A percentile compares a stretch with the other conserved stretches of the same genome.
phyloP scores from a whole-genome alignment of 2,329 filamentous ascomycete genomes.

The Alternaria brassicae region DNA sequence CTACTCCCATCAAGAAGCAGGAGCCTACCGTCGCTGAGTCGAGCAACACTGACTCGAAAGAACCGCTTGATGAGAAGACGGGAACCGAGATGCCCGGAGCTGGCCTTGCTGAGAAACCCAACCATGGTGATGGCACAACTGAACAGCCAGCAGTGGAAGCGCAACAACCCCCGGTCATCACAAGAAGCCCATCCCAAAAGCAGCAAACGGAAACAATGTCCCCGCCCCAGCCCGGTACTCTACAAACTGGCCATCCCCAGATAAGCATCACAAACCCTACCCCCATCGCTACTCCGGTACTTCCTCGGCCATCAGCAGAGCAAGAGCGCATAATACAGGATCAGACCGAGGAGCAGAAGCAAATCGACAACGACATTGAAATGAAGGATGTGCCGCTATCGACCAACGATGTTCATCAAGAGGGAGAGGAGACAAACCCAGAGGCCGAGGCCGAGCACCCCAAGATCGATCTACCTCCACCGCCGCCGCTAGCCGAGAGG shows the following conservation, averaged over 20 bases:
- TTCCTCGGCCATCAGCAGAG: constrained; percentile 45
- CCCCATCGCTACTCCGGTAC: constrained; percentile 50
- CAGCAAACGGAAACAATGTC: constrained; percentile 40
- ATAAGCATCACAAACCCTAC: constrained; percentile 57
- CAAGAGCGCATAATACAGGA: constrained; percentile 56
- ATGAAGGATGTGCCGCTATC: constrained; percentile 69
- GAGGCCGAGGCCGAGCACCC: constrained; percentile 38
- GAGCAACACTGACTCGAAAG: constrained; percentile 55
- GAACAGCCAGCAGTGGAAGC: constrained; percentile 33
- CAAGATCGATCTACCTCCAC: constrained; percentile 62
- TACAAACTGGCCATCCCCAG: constrained; percentile 47
- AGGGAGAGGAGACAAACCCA: constrained; percentile 34
- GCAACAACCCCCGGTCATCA: constrained; percentile 36
- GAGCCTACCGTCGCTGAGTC: constrained; percentile 52
- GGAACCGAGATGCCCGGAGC: constrained; percentile 33
- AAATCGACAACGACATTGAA: constrained; percentile 63
- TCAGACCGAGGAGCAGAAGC: constrained; percentile 57
- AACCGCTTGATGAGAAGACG: constrained; percentile 55
- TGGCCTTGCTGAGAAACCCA: constrained; percentile 34
- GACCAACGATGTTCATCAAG: constrained; percentile 58
- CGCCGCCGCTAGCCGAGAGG: constrained; percentile 60
- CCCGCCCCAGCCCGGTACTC: constrained; percentile 41
- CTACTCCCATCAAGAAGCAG: constrained; percentile 54
- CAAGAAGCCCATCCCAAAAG: constrained; percentile 44
- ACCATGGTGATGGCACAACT: constrained; percentile 29